Evolutionary conservation across 139 green algal species (phyloP), one percentile per base, ranked within the genome.

Genomic region (Spirogloea muscicola): DNA sequence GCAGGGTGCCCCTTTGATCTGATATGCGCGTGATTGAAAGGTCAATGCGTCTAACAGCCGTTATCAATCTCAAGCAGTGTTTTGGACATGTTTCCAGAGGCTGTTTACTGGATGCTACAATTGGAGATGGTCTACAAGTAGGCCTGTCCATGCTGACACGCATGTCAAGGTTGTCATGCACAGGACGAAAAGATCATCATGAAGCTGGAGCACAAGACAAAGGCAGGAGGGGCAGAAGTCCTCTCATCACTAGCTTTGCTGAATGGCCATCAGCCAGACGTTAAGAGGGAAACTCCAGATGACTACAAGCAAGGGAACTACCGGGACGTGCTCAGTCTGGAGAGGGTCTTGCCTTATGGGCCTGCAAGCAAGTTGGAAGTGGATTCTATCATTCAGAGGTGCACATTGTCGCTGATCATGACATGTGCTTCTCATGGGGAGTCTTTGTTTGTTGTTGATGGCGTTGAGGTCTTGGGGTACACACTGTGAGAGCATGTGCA

Each of bases 271-370:
- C 10, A 10, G 29, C 10, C 55, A 10, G 29, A 10, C 29, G 10
- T 10, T 10, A 64, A 64, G 55, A n/a, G 55, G 55, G n/a, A 64
- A 16, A 10, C 36, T 16, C 36, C 42, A 65, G 33, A 48, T n/a
- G 48, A 34, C 7, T 39, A 57, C 10, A 21, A 13, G 55, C 16
- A 10, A 13, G 68, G 68, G 41, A 52, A 77, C 21, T 77, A 68
- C 41, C 68, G 68, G 1, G 58, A 77, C 25, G 44, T 77, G n/a
- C n/a, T 77, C 52, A 67, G 57, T 29, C 68, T 77, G 9, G 33
- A 49, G 68, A 41, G 68, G 1, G 52, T 77, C 36, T 52, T 77
- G 25, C 37, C 48, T 4, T 25, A 77, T 49, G 68, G 68, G 25
- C 68, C 51, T 13, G 13, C n/a, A 7, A 38, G 51, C 68, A 77